Conservation (phyloP, 2,329 filamentous ascomycete species). For the Lachnellula subtilissima region DNA sequence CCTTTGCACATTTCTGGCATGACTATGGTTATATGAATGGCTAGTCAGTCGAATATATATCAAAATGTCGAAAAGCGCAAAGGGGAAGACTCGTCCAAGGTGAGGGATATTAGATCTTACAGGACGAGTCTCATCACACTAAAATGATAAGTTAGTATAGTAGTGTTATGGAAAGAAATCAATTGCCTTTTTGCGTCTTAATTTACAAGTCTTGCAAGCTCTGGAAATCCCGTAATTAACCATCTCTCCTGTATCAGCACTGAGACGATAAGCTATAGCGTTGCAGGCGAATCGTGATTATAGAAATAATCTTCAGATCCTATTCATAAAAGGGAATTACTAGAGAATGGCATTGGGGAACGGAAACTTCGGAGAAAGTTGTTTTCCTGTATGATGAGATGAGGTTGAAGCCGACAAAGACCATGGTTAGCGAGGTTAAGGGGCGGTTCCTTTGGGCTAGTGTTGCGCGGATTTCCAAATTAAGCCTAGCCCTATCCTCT, state of each 20-base stretch:
- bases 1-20: not conserved
- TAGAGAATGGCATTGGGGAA: not conserved
- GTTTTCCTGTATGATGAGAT: not conserved
- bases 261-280: not conserved
- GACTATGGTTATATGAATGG: not conserved
- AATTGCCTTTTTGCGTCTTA: constrained; percentile 18
- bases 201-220: constrained; percentile 18
- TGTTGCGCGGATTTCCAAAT: not conserved
- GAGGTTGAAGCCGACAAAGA: not conserved
- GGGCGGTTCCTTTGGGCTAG: not conserved
- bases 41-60: not conserved
- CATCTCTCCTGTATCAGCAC: not conserved
- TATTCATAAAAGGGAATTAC: not conserved
- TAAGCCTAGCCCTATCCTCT: not conserved
- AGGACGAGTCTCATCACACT: constrained; percentile 23
- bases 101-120: constrained; percentile 9
- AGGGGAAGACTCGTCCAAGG: not conserved
- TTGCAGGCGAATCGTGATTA: not conserved
- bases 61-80: not conserved
- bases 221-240: constrained; percentile 15
- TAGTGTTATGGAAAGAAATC: not conserved
- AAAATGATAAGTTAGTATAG: not conserved
- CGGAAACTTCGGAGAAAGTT: not conserved
- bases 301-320: not conserved
- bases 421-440: not conserved